phyloP scores from a whole-genome alignment of 2,329 filamentous ascomycete species.

The Aspergillus fischeri region DNA sequence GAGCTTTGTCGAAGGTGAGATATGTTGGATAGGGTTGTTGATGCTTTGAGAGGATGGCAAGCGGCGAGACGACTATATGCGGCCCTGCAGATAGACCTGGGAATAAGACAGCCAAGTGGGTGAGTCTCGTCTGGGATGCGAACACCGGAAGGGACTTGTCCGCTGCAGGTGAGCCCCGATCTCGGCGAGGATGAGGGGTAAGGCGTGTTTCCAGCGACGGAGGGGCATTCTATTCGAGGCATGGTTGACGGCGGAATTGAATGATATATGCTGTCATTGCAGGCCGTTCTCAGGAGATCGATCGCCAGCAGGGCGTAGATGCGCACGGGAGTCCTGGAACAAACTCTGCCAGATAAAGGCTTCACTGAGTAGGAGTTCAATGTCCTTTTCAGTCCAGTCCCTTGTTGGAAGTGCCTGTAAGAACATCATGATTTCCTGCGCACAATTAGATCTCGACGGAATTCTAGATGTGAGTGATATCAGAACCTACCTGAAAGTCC shows the following conservation, averaged over 20 bases:
- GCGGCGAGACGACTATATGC: background rate
- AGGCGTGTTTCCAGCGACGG: background rate
- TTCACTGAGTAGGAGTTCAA: slow-evolving; percentile 90
- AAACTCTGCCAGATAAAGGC: slow-evolving; percentile 98
- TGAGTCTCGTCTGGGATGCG: background rate
- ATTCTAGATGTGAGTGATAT: background rate
- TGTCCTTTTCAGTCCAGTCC: slow-evolving; percentile 96
- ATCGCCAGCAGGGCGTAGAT: slow-evolving; percentile 53
- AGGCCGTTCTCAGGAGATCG: slow-evolving; percentile 31
- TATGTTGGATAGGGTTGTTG: background rate
- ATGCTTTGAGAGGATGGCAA: background rate
- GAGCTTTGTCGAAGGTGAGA: background rate
- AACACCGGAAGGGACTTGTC: background rate
- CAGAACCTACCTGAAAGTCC: slow-evolving; percentile 67
- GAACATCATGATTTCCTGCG: slow-evolving; percentile 99
- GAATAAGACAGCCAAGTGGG: background rate
- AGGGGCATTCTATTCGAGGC: background rate
- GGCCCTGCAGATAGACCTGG: background rate
- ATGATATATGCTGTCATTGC: slow-evolving; percentile 30
- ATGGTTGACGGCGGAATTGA: background rate
- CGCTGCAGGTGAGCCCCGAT: background rate
- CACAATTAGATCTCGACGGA: slow-evolving; percentile 14
- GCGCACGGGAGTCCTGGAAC: slow-evolving; percentile 90
- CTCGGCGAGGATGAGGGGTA: background rate
- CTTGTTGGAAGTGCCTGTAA: slow-evolving; percentile 88